phyloP scores from a whole-genome alignment of 2,329 filamentous ascomycete genomes.

The Aspergillus sp. region DNA sequence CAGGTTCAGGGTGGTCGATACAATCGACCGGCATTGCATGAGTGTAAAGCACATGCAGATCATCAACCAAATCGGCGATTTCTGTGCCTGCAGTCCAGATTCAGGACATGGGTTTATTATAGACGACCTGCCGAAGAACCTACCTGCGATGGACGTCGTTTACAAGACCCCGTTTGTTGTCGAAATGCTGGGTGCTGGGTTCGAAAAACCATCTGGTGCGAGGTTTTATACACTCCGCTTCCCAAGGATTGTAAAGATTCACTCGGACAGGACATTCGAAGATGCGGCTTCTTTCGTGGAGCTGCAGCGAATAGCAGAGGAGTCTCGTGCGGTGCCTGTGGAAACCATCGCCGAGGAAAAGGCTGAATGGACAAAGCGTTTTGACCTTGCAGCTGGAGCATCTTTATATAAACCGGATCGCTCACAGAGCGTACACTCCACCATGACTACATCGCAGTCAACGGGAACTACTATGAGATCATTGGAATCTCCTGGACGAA shows the following conservation, averaged over 20 bases:
- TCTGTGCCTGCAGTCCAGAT: conserved; percentile 40
- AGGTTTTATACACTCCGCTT: conserved; percentile 74
- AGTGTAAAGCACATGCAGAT: conserved; percentile 51
- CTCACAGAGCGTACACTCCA: conserved; percentile 23
- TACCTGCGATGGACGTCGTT: conserved; percentile 40
- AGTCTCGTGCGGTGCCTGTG: conserved; percentile 50
- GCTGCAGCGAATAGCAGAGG: conserved; percentile 63
- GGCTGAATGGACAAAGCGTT: conserved; percentile 57
- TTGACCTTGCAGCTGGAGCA: conserved; percentile 53
- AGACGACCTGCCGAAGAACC: conserved; percentile 41
- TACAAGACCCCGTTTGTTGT: conserved; percentile 74
- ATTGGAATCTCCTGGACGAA: too few species aligned
- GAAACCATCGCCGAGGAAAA: conserved; percentile 61
- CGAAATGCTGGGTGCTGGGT: conserved; percentile 76
- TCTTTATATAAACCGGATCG: conserved; percentile 22
- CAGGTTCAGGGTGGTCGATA: conserved; percentile 64
- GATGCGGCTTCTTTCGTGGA: conserved; percentile 69
- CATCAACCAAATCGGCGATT: conserved; percentile 49
- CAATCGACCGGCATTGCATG: conserved; percentile 52
- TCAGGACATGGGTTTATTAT: conserved; percentile 42
- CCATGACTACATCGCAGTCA: conserved; percentile 15
- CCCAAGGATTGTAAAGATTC: conserved; percentile 71
- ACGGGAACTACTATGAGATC: not conserved
- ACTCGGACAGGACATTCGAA: conserved; percentile 68
- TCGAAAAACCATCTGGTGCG: conserved; percentile 67